Evolutionary conservation across 768 basidiomycete species (phyloP).

Genomic region (Amanita fuliginea): DNA sequence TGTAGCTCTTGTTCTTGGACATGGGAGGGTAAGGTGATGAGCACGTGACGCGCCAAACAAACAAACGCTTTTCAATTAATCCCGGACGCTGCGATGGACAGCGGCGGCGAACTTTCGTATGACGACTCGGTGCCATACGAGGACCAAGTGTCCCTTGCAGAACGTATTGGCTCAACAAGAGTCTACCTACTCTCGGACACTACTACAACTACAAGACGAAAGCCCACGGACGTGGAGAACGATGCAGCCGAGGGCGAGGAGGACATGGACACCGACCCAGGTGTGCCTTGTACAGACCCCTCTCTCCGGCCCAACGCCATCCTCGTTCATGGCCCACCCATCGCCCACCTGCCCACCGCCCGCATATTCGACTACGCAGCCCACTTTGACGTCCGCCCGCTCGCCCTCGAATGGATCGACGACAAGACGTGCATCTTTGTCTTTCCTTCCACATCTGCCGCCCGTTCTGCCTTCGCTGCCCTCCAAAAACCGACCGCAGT

Average conservation of each 20-base stretch:
- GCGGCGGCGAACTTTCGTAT: constrained; percentile 35
- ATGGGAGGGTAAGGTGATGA: constrained; percentile 4
- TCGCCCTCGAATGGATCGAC: constrained; percentile 80
- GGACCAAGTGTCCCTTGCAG: constrained; percentile 41
- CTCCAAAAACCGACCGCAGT: constrained; percentile 44
- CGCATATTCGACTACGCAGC: constrained; percentile 76
- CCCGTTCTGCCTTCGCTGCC: constrained; percentile 36
- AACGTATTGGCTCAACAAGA: constrained; percentile 62
- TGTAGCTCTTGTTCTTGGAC: constrained; percentile 74
- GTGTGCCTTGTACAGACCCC: constrained; percentile 27
- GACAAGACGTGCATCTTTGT: constrained; percentile 77
- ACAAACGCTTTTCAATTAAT: constrained; percentile 2
- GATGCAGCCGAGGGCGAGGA: constrained; percentile 22
- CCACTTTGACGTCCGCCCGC: constrained; percentile 63
- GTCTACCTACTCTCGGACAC: constrained; percentile 73
- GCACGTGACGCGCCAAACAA: neutral
- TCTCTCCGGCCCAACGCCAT: constrained; percentile 54
- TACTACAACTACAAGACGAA: constrained; percentile 11
- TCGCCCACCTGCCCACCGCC: constrained; percentile 63
- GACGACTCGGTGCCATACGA: constrained; percentile 48
- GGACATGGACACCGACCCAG: constrained; percentile 25
- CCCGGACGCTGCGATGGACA: constrained; percentile 31
- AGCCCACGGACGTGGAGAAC: constrained; percentile 13
- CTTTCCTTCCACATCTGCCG: constrained; percentile 45
- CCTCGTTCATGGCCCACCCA: constrained; percentile 61